Evolutionary conservation across 2,329 filamentous ascomycete genomes (phyloP), one percentile per base, ranked within the genome.

Genomic region (Aspergillus tanneri): DNA sequence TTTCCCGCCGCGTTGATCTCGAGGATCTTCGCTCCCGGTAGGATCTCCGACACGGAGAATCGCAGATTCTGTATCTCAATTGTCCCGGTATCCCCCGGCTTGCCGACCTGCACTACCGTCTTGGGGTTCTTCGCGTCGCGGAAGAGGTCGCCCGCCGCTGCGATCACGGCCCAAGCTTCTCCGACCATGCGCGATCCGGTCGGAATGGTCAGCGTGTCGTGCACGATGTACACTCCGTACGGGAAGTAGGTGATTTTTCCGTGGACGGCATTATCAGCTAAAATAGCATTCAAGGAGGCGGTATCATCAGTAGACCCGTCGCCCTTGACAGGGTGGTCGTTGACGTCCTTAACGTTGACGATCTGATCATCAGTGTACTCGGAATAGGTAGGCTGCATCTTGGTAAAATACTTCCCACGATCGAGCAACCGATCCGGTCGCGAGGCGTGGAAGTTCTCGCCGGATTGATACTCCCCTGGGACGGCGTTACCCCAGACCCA

Each of bases 41-140:
- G 68, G 7, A 75, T 62, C 27, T 78, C 76, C 6, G 66, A 66
- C 6, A 76, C 75, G 1, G 77, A 77, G 58, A 82, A 76, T 3
- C 75, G 64, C 66, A 82, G 75, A 44, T 82, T 78, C 30, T 70
- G 72, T 39, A 82, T 72, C 52, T 81, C 72, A 3, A 72, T 76
- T 2, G 74, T 58, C 6, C 78, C 78, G 2, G 71, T 63, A n/a
- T 81, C 74, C 4, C 75, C 77, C 0, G 69, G 49, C 2, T 71
- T 67, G 10, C 81, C 82, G 3, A 85, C 72, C 56, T 72, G 66
- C 9, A 82, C 64, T 16, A 83, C 68, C 1, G 77, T 69, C 35
- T 67, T 65, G 0, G 81, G 80, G 28, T 67, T 67, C 35, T 52
- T 63, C 0, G 66, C 61, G 46, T 75, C 65, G 44, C 59, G 69